Evolutionary conservation across 2,329 filamentous ascomycete species (phyloP).

Genomic region (Colletotrichum gigasporum): DNA sequence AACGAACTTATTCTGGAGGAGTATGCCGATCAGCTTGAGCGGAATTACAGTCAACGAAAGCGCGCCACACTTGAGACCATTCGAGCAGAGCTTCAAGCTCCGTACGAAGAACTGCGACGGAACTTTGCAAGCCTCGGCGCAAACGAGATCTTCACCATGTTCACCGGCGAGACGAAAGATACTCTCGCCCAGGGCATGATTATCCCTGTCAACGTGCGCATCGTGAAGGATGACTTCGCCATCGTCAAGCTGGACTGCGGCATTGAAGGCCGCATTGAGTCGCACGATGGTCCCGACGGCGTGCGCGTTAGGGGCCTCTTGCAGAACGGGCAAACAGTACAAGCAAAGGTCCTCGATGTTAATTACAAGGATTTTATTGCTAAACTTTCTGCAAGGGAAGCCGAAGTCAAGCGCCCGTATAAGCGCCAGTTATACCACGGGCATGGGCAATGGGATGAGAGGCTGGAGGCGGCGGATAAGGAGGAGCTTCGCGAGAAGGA

Average conservation of each 20-base stretch:
- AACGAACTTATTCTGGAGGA: conserved; percentile 97
- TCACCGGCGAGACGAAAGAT: conserved; percentile 90
- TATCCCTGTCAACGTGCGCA: conserved; percentile 85
- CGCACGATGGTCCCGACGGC: conserved; percentile 81
- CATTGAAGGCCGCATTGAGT: conserved; percentile 87
- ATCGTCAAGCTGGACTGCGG: conserved; percentile 95
- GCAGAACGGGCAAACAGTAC: conserved; percentile 82
- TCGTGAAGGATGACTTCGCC: conserved; percentile 91
- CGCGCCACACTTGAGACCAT: conserved; percentile 96
- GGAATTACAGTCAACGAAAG: conserved; percentile 92
- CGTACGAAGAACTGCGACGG: conserved; percentile 92
- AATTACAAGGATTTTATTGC: conserved; percentile 87
- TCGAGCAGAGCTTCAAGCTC: conserved; percentile 88
- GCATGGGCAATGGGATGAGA: conserved; percentile 86
- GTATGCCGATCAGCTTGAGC: conserved; percentile 94
- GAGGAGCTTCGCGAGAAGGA: conserved; percentile 89
- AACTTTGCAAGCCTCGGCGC: conserved; percentile 76
- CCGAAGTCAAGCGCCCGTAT: conserved; percentile 78
- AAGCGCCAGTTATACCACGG: conserved; percentile 75
- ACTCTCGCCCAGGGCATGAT: conserved; percentile 91
- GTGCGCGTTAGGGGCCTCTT: conserved; percentile 78
- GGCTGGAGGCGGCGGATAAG: conserved; percentile 81
- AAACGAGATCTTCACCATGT: conserved; percentile 93
- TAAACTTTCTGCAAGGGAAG: conserved; percentile 86
- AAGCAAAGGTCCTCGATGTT: conserved; percentile 87